Percentiles rank a stretch among this genome's conserved stretches.
These are phyloP conservation scores for Trifolium fragiferum DNA, from an alignment of 306 rosid species.

Conservation along the genomic window DNA sequence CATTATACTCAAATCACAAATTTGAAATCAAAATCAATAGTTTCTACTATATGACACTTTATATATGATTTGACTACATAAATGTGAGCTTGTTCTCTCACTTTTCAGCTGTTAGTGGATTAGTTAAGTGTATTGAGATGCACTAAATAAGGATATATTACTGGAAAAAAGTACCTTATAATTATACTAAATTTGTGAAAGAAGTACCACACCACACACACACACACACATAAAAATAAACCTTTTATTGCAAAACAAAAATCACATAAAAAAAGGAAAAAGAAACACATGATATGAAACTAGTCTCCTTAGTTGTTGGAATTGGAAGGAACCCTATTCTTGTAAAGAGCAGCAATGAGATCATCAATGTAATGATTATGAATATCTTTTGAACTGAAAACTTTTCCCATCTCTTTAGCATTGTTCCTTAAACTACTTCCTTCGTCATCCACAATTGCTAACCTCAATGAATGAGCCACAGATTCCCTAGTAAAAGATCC, in stretches of 20 bases:
- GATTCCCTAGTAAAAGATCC: conserved; percentile 25
- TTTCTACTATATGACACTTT: not conserved
- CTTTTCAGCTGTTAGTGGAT: too few species aligned
- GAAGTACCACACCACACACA: too few species aligned
- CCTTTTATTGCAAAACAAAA: conserved; percentile 9
- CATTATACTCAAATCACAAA: conserved; percentile 41
- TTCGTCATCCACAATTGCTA: conserved; percentile 29
- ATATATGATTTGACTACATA: conserved; percentile 1
- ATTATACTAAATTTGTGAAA: too few species aligned
- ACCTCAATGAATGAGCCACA: conserved; percentile 23
- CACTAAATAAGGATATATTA: too few species aligned
- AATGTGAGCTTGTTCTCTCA: not conserved
- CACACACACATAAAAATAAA: too few species aligned
- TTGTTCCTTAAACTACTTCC: conserved; percentile 20
- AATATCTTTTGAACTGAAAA: conserved; percentile 26
- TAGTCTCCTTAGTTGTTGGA: not conserved
- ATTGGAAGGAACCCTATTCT: conserved; percentile 4
- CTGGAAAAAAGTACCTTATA: too few species aligned
- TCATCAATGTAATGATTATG: conserved; percentile 24
- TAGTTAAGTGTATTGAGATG: too few species aligned
- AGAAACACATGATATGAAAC: not conserved
- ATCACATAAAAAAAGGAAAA: not conserved
- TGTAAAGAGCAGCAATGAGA: conserved; percentile 30
- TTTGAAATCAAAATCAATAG: conserved; percentile 18
- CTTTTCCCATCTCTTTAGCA: conserved; percentile 30